Evolutionary conservation across 176 grass and related monocot genomes (phyloP).

Genomic region (Eragrostis nindensis): DNA sequence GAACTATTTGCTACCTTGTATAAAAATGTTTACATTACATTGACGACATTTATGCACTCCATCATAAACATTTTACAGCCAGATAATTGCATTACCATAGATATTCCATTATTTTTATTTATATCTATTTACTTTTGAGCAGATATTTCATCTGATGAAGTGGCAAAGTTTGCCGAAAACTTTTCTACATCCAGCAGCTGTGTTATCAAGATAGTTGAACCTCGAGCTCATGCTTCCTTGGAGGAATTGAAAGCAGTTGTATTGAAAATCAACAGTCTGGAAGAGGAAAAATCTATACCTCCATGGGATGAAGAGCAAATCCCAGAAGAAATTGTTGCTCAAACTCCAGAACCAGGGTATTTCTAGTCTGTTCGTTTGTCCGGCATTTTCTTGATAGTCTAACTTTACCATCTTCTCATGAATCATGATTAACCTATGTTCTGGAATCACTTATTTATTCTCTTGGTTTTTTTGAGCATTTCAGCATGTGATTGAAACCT

Average conservation of each 20-base stretch:
- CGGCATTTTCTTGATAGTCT: background rate
- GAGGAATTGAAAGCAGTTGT: constrained; percentile 80
- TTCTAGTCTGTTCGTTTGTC: background rate
- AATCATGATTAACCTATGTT: constrained; percentile 20
- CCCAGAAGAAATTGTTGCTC: constrained; percentile 95
- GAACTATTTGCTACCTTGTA: constrained; percentile 16
- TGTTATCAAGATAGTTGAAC: constrained; percentile 98
- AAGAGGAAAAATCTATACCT: constrained; percentile 68
- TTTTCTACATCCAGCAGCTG: constrained; percentile 93
- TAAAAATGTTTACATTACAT: constrained; percentile 26
- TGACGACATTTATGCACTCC: background rate
- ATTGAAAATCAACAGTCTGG: constrained; percentile 77
- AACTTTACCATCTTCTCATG: constrained; percentile 22
- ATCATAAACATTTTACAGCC: background rate
- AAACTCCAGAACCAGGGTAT: constrained; percentile 89
- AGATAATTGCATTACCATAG: background rate
- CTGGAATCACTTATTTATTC: background rate
- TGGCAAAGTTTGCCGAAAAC: constrained; percentile 77
- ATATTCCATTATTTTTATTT: constrained; percentile 25
- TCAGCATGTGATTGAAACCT: constrained; percentile 11
- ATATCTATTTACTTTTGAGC: constrained; percentile 45
- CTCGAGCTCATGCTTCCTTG: constrained; percentile 76
- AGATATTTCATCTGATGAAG: constrained; percentile 92
- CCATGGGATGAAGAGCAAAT: constrained; percentile 96
- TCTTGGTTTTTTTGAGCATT: background rate